Base-by-base conservation (phyloP, 352 stramenopile genomes). In the Pythium pyrilobum region DNA sequence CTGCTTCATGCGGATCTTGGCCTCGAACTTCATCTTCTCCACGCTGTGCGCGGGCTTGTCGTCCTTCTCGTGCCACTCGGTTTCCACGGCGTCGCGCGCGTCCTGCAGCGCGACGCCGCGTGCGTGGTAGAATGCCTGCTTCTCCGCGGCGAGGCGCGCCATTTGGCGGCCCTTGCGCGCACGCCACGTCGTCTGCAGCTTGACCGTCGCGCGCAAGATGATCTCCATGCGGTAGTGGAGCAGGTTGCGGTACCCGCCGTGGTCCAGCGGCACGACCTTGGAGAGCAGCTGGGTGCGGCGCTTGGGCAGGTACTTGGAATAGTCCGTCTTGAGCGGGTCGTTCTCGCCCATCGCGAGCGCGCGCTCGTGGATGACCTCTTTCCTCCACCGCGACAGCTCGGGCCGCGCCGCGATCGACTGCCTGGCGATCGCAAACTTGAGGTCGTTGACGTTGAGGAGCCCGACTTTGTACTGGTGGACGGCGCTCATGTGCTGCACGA, bases 1-100 rank as follows among this genome's bases (percentile, higher is more conserved):
- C 63, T 97, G 91, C 25, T 89, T 87, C 79, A 96, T 97, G 23
- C 91, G 83, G 28, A 97, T 90, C 62, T 94, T 96, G 2, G 89
- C 88, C 54, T 97, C 89, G 53, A 96, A 96, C 50, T 96, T 97
- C 83, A 97, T 96, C 68, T 95, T 93, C 55, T 87, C 85, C 11
- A 96, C 71, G 27, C 66, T 85, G 34, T 86, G 80, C 3, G 67
- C 82, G 9, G 74, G 71, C 46, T 86, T 85, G 9, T 62, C 69
- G 21, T 96, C 86, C 49, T 85, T 86, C 29, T 72, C 66, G 8
- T 57, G 52, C 82, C 85, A 97, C 50, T 96, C 84, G 7, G 49
- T 66, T 56, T 92, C 73, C 1, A 96, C 54, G 12, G 38, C 46
- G 1, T 57, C 58, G 8, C 83, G 51, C 7, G 82, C 64, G 46